Percentiles rank a stretch among this genome's conserved stretches.
These are phyloP conservation scores for Saturnispora serradocipensis DNA, from an alignment of 805 yeast species.

Conservation along the genomic window DNA sequence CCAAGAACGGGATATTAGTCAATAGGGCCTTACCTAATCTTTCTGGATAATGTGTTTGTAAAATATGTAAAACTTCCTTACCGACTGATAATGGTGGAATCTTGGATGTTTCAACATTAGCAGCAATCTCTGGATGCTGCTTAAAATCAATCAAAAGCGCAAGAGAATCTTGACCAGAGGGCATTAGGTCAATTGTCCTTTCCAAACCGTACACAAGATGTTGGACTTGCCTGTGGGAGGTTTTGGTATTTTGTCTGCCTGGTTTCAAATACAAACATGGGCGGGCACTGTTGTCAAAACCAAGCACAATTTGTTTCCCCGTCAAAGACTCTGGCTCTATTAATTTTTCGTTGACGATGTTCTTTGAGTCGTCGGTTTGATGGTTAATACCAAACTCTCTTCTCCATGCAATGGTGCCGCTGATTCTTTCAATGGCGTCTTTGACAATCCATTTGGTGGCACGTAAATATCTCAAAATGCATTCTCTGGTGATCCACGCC, in stretches of 20 bases:
- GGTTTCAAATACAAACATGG: conserved; percentile 91
- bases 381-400: conserved; percentile 73
- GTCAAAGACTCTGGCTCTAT: conserved; percentile 68
- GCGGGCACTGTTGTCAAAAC: conserved; percentile 81
- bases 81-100: conserved; percentile 87
- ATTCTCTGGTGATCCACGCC: conserved; percentile 91
- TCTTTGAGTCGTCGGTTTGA: conserved; percentile 37
- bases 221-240: conserved; percentile 88
- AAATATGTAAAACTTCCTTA: conserved; percentile 82
- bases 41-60: conserved; percentile 97
- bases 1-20: conserved; percentile 89
- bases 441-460: conserved; percentile 85
- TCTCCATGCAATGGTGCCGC: conserved; percentile 82
- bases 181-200: conserved; percentile 88
- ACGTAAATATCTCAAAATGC: conserved; percentile 78
- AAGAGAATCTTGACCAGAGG: conserved; percentile 89
- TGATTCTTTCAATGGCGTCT: conserved; percentile 67
- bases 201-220: conserved; percentile 91
- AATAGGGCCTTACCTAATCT: conserved; percentile 87
- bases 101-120: conserved; percentile 48
- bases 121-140: conserved; percentile 50
- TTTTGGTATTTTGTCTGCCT: conserved; percentile 91
- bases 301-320: conserved; percentile 87
- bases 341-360: conserved; percentile 42
- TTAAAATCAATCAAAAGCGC: conserved; percentile 91